Conservation (phyloP, 2,329 filamentous ascomycete species). For the Fonsecaea erecta region DNA sequence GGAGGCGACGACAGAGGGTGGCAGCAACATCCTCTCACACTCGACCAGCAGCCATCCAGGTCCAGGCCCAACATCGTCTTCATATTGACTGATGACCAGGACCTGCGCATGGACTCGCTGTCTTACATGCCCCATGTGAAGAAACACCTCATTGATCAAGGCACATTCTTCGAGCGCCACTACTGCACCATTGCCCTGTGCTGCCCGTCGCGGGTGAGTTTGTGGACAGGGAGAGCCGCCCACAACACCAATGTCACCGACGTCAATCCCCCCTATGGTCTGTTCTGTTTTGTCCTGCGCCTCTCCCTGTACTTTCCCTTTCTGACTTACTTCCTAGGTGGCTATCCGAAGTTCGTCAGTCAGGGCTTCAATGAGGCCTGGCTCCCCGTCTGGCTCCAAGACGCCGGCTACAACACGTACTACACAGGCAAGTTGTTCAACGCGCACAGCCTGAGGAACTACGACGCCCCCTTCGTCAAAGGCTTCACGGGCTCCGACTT, state of each 20-base stretch:
- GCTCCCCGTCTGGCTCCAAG: conserved; percentile 58
- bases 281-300: background rate
- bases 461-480: conserved; percentile 46
- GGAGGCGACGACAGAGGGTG: no score
- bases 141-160: conserved; percentile 62
- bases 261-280: conserved; percentile 49
- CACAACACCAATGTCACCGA: conserved; percentile 74
- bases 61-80: conserved; percentile 64
- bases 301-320: no score
- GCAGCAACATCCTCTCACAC: conserved; percentile 11
- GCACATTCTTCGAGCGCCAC: conserved; percentile 65
- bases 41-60: background rate
- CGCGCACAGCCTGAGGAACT: conserved; percentile 55
- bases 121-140: conserved; percentile 64
- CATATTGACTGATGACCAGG: conserved; percentile 71
- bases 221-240: conserved; percentile 69
- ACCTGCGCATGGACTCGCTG: conserved; percentile 64
- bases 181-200: conserved; percentile 70
- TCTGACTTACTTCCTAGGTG: conserved; percentile 35
- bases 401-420: conserved; percentile 58
- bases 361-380: conserved; percentile 58
- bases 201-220: conserved; percentile 68
- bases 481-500: conserved; percentile 51
- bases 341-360: conserved; percentile 58
- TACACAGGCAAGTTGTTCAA: conserved; percentile 64